Evolutionary conservation across 306 rosid species (phyloP).

Genomic region (Phaseolus lunatus): DNA sequence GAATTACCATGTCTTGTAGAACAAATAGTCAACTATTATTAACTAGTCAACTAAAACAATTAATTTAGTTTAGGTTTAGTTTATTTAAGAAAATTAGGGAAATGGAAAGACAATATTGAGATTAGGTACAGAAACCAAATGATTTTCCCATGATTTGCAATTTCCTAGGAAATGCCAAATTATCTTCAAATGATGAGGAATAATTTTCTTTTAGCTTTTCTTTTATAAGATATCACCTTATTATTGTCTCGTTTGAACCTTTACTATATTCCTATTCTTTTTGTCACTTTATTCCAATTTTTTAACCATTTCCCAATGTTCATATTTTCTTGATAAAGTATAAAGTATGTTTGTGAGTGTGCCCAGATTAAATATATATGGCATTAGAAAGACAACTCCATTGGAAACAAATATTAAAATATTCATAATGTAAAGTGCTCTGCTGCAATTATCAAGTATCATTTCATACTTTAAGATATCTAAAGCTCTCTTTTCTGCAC

Average conservation of each 20-base stretch:
- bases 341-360: conserved; percentile 47
- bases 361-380: conserved; percentile 45
- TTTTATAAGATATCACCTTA: neutral
- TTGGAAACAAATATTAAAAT: conserved; percentile 52
- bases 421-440: conserved; percentile 69
- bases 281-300: conserved; percentile 47
- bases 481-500: conserved; percentile 48
- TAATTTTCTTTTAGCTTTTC: too few species aligned
- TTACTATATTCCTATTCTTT: conserved; percentile 45
- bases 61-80: neutral
- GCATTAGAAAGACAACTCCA: conserved; percentile 44
- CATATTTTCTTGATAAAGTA: conserved; percentile 61
- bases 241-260: conserved; percentile 49
- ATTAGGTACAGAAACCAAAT: neutral
- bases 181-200: neutral
- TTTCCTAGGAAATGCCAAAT: conserved; percentile 10
- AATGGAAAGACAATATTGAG: neutral
- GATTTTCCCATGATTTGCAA: neutral
- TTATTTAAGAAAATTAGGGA: neutral
- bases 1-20: neutral
- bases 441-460: conserved; percentile 84
- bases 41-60: neutral
- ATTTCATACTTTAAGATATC: conserved; percentile 57
- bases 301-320: conserved; percentile 50
- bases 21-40: neutral